Evolutionary conservation across 768 basidiomycete genomes (phyloP).

Genomic region (Hypholoma fasciculare): DNA sequence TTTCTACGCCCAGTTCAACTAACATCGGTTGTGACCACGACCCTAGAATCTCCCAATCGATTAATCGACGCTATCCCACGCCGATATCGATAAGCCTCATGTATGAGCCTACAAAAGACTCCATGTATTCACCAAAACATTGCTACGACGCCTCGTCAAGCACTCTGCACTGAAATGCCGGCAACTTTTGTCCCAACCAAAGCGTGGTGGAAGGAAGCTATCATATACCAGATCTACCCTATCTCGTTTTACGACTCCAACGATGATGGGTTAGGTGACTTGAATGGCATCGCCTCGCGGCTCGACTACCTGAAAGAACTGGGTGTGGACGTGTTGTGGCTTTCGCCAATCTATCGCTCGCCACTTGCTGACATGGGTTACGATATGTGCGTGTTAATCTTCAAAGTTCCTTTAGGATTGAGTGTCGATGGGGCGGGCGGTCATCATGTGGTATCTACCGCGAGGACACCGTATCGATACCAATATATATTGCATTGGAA

Average conservation of each 20-base stretch:
- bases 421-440: background rate
- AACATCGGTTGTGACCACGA: too few relatives aligned
- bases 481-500: too few relatives aligned
- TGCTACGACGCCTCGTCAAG: too few relatives aligned
- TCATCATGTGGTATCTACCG: background rate
- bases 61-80: too few relatives aligned
- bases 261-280: slow-evolving; percentile 68
- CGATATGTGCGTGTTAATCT: slow-evolving; percentile 49
- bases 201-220: slow-evolving; percentile 59
- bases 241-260: slow-evolving; percentile 73
- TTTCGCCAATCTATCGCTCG: slow-evolving; percentile 69
- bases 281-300: slow-evolving; percentile 63
- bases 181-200: background rate
- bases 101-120: too few relatives aligned
- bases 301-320: slow-evolving; percentile 70
- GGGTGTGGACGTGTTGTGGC: slow-evolving; percentile 69
- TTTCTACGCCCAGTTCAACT: too few relatives aligned
- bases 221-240: slow-evolving; percentile 72
- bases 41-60: too few relatives aligned
- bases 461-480: background rate
- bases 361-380: slow-evolving; percentile 77
- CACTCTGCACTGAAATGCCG: background rate
- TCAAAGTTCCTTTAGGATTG: background rate
- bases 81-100: too few relatives aligned
- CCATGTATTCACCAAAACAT: too few relatives aligned